Conservation (phyloP, 108 stramenopile species). For the Conticribra weissflogii region DNA sequence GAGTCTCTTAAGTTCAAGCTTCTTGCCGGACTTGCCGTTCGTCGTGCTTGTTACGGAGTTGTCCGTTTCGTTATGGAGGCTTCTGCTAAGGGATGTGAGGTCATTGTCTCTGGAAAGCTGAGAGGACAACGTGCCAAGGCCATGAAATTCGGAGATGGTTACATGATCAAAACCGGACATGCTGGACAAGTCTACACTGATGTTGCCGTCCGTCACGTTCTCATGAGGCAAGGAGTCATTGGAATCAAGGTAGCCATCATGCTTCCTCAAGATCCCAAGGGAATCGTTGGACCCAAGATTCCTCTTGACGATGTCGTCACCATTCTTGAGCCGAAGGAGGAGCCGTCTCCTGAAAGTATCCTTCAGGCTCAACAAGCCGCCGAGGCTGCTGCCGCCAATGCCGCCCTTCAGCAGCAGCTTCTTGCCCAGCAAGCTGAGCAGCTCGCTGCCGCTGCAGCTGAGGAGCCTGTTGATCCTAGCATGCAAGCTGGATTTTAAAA, state of each 20-base stretch:
- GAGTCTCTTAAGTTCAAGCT: slow-evolving; percentile 99
- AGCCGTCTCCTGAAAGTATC: slow-evolving; percentile 70
- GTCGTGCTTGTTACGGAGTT: slow-evolving; percentile 99
- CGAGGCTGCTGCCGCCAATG: slow-evolving; percentile 46
- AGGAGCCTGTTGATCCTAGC: slow-evolving; percentile 31
- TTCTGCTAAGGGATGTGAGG: slow-evolving; percentile 99
- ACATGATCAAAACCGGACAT: slow-evolving; percentile 99
- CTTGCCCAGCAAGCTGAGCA: slow-evolving; percentile 37
- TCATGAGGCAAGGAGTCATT: slow-evolving; percentile 99
- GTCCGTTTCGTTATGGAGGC: slow-evolving; percentile 99
- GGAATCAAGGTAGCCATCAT: slow-evolving; percentile 99
- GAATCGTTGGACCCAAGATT: slow-evolving; percentile 85
- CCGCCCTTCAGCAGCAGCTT: slow-evolving; percentile 43
- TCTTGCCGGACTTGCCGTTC: slow-evolving; percentile 97
- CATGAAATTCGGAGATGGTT: slow-evolving; percentile 99
- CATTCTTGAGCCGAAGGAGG: slow-evolving; percentile 91
- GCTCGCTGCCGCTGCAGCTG: slow-evolving; percentile 23
- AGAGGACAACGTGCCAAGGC: slow-evolving; percentile 99
- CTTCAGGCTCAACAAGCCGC: slow-evolving; percentile 70
- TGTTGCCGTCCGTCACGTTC: slow-evolving; percentile 97
- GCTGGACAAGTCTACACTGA: slow-evolving; percentile 98
- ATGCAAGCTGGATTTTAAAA: slow-evolving; percentile 44
- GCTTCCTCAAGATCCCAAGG: slow-evolving; percentile 97
- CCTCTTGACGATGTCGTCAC: slow-evolving; percentile 92
- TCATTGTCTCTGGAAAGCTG: slow-evolving; percentile 99